These are phyloP conservation scores for Dendrobium catenatum DNA, from an alignment of 106 monocot species.

Conservation along the genomic window DNA sequence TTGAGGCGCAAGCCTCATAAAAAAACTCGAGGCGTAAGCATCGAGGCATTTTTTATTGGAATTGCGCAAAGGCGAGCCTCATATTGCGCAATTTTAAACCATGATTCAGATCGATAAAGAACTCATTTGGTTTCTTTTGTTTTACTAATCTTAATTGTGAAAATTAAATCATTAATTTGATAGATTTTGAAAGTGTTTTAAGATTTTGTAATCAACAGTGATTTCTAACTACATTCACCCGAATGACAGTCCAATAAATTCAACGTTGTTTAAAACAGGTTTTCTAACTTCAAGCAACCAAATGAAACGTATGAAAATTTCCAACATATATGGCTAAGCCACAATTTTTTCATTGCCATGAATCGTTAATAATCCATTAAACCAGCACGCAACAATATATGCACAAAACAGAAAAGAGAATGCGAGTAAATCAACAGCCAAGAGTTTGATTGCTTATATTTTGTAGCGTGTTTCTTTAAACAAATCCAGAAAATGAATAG, in stretches of 20 bases:
- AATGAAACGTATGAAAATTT: too few relatives aligned
- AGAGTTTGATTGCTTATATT: neutral
- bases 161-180: neutral
- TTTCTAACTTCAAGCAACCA: neutral
- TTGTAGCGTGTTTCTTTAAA: neutral
- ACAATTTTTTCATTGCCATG: neutral
- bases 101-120: too few relatives aligned
- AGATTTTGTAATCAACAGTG: neutral
- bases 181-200: neutral
- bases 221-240: neutral
- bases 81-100: too few relatives aligned
- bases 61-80: too few relatives aligned
- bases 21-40: too few relatives aligned
- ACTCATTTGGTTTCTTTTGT: too few relatives aligned
- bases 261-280: neutral
- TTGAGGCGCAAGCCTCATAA: too few relatives aligned
- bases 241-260: neutral
- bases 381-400: neutral
- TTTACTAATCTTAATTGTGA: neutral
- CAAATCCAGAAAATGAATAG: neutral
- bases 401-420: neutral
- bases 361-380: neutral
- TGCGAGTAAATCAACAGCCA: neutral
- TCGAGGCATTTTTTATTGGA: too few relatives aligned
- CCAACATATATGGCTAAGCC: neutral